Base-by-base conservation (phyloP, 345 rosid genomes). In the Salix arbutifolia region DNA sequence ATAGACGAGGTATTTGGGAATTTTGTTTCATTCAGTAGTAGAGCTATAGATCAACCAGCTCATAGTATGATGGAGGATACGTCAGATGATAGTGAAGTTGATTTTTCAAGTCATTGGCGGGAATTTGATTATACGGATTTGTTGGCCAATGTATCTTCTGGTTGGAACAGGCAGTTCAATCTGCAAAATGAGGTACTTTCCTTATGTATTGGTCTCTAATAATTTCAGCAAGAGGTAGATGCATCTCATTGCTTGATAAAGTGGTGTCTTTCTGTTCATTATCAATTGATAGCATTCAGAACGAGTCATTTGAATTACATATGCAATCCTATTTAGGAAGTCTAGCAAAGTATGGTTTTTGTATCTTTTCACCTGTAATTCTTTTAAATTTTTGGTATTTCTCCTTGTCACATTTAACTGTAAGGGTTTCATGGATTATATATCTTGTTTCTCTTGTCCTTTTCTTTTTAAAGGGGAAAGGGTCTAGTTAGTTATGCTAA, bases 1-100 rank as follows among this genome's bases (percentile, higher is more conserved):
- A 66, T 83, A n/a, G 88, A 91, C 74, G 89, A 80, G 74, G 26
- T 80, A 38, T 77, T 84, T 67, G 81, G 83, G 69, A 82, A 77
- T 78, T 73, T 87, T 64, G 77, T 81, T 79, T 83, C 84, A 12
- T 69, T 81, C 33, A 68, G 62, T 79, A 67, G 81, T 48, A 35
- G 23, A 19, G 46, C 74, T 38, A 67, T 73, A 53, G 62, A 78
- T 79, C 85, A 82, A 38, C 85, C 83, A 66, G 68, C 69, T 40
- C 87, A 71, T 68, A 83, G 74, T 21, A 73, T 76, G 73, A 77
- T 77, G 70, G 89, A 79, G 74, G 90, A 83, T 73, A 79, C 86
- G 62, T 85, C 91, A n/a, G 90, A 89, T 76, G 91, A 86, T 61
- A 83, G 89, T 75, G 95, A 89, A 78, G 67, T 87, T 78, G 91